Base-by-base conservation (phyloP, 2,329 filamentous ascomycete genomes). In the Aspergillus viridinutans region DNA sequence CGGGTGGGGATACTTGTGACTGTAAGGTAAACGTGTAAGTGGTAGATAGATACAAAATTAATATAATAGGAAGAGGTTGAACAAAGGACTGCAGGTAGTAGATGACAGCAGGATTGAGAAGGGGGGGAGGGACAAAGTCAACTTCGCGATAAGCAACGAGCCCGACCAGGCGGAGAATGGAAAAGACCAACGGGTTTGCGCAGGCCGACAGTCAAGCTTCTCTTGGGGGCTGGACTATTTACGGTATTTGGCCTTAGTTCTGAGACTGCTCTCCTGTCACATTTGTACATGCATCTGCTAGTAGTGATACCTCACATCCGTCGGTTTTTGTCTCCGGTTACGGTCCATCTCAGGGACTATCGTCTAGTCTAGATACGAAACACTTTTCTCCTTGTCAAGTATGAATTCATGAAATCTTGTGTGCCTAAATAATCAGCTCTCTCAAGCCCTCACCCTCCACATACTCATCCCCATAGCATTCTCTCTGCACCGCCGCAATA, bases 81-180 rank as follows among this genome's bases (percentile, higher is more conserved):
- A 35, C 12, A 12, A 47, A 53, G 8, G 23, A 47, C 43, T 28
- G 26, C 9, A 28, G 26, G 23, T 25, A 25, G 26, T 28, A 28
- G 26, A n/a, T n/a, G n/a, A n/a, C n/a, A n/a, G n/a, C 28, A 29
- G 28, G 10, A 12, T 29, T 79, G 73, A 87, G 85, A 74, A 83
- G 78, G 62, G 90, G 94, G 50, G 65, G 92, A 1, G 88, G 91
- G 0, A 88, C 88, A 4, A 85, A 86, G 1, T 85, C 88, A 49
- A 52, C 59, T 62, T 66, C 59, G 61, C 54, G 69, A 69, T 69
- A 69, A 67, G 66, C 64, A 57, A 47, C 43, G 8, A 21, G 25
- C 49, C 50, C 47, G 14, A 38, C 32, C 14, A 38, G 57, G 64
- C 63, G 64, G 64, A 67, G 61, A 64, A 67, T 51, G 55, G 59